Evolutionary conservation across 257 asterid genomes (phyloP).

Genomic region (Cinchona pubescens): DNA sequence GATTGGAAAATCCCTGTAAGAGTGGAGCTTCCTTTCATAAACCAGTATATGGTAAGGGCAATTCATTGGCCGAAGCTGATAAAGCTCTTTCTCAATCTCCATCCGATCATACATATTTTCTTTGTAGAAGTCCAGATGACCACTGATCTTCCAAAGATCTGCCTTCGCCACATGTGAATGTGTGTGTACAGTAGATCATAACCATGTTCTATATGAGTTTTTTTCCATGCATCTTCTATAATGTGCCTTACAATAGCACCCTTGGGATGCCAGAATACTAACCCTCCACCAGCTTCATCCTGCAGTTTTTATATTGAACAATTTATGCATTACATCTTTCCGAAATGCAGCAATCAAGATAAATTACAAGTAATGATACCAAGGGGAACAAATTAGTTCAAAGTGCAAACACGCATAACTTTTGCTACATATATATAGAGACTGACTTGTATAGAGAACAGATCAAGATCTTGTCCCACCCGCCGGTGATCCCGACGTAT

Average conservation of each 20-base stretch:
- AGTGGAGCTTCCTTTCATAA: slow-evolving; percentile 71
- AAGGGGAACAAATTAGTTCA: background rate
- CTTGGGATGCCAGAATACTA: slow-evolving; percentile 99
- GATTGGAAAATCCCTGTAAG: slow-evolving; percentile 87
- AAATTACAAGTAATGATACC: background rate
- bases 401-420: background rate
- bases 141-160: slow-evolving; percentile 94
- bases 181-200: slow-evolving; percentile 88
- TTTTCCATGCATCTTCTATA: slow-evolving; percentile 92
- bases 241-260: slow-evolving; percentile 85
- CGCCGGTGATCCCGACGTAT: slow-evolving; percentile 95
- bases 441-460: slow-evolving; percentile 87
- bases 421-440: slow-evolving; percentile 9
- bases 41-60: slow-evolving; percentile 95
- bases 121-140: slow-evolving; percentile 89
- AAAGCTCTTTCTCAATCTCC: slow-evolving; percentile 86
- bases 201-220: slow-evolving; percentile 69
- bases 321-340: slow-evolving; percentile 25
- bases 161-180: slow-evolving; percentile 96
- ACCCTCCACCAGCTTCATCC: slow-evolving; percentile 99
- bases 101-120: slow-evolving; percentile 96
- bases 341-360: background rate
- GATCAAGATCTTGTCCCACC: slow-evolving; percentile 95
- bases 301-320: slow-evolving; percentile 35
- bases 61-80: slow-evolving; percentile 99